Evolutionary conservation across 1,284 basidiomycete genomes (phyloP), one percentile per base, ranked within the genome.

Genomic region (Melampsora larici-populina): DNA sequence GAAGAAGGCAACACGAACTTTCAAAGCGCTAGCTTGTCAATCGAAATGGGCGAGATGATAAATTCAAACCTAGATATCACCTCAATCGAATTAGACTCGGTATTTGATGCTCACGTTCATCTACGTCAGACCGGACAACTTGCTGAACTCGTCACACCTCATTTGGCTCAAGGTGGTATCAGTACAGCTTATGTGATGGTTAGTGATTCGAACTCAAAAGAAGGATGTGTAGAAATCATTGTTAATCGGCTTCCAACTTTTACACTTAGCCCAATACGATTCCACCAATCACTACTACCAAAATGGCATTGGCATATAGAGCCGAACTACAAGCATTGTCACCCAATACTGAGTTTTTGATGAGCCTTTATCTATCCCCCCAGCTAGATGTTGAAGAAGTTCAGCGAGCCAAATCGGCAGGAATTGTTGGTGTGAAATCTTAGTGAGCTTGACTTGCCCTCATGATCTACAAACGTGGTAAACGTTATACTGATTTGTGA

Each of bases 341-440:
- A 62, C 89, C 93, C 8, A 84, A 86, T 64, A 89, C 92, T 49
- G 89, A 94, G 85, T 97, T 93, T 85, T 86, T 99, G 55, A 96
- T 98, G 91, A 97, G 96, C 0, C 87, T 99, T 60, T 99, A 99
- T 85, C 89, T 99, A 11, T 92, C 91, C 60, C 91, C 92, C 0
- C 90, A 92, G 60, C 89, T 99, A 67, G 96, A 94, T 0, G 92
- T 94, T 0, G 90, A 91, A 26, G 94, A 98, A 83, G 92, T 99
- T 81, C 88, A 88, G 80, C 94, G 92, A 84, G 97, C 97, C 5
- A 90, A 91, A 78, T 85, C 86, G 65, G 90, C 90, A 24, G 95
- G 95, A n/a, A 89, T 98, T 81, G 88, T 88, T 69, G 77, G 77
- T 18, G 43, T 77, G 1, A 77, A 77, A 55, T 70, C 67, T 60